phyloP scores from a whole-genome alignment of 345 rosid species.

The Sisymbrium irio region DNA sequence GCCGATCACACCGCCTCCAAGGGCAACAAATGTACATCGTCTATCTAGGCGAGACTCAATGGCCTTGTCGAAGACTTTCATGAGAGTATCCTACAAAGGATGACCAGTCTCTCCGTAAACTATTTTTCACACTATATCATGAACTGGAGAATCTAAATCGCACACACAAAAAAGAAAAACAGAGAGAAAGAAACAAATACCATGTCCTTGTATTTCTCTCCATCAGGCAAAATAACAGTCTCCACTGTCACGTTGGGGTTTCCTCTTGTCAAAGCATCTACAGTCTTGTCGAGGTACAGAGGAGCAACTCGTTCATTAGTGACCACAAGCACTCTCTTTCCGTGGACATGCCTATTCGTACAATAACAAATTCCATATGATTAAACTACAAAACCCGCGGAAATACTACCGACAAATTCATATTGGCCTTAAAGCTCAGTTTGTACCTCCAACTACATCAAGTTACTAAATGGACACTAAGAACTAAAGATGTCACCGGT shows the following conservation, averaged over 20 bases:
- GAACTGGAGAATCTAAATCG: background rate
- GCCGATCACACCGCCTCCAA: conserved; percentile 97
- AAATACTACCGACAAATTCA: background rate
- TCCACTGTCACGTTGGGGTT: conserved; percentile 85
- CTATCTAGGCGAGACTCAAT: conserved; percentile 85
- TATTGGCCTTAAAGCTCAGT: background rate
- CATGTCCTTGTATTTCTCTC: conserved; percentile 90
- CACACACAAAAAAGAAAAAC: background rate
- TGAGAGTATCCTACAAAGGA: conserved; percentile 63
- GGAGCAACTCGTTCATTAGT: conserved; percentile 77
- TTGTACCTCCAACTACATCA: background rate
- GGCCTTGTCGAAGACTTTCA: conserved; percentile 96
- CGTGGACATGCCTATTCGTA: conserved; percentile 75
- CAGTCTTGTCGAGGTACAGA: conserved; percentile 71
- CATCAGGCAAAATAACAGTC: conserved; percentile 84
- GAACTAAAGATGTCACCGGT: background rate
- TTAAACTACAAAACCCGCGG: background rate
- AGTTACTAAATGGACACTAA: background rate
- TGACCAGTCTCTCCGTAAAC: background rate
- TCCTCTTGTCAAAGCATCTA: conserved; percentile 71
- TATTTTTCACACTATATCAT: background rate
- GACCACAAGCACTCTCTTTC: conserved; percentile 92
- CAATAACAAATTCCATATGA: background rate
- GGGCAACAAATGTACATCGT: conserved; percentile 84
- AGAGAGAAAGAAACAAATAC: conserved; percentile 36